phyloP scores from a whole-genome alignment of 345 rosid genomes.

The Geranium rotundifolium region DNA sequence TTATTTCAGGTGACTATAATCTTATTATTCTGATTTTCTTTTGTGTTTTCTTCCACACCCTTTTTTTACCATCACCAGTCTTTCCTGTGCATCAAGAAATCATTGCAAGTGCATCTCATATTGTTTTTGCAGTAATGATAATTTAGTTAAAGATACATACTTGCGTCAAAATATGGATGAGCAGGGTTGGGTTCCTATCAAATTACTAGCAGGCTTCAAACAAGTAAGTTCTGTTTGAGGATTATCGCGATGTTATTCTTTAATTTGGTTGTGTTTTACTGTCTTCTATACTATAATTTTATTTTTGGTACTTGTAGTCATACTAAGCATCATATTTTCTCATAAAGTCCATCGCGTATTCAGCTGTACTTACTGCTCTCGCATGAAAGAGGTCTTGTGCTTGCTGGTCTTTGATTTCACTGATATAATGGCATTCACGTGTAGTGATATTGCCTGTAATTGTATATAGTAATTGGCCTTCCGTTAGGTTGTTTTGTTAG shows the following conservation, averaged over 20 bases:
- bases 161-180: conserved; percentile 82
- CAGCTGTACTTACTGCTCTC: no score
- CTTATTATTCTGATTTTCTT: neutral
- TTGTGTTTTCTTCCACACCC: neutral
- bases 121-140: conserved; percentile 58
- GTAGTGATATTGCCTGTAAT: no score
- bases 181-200: conserved; percentile 71
- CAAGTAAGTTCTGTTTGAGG: conserved; percentile 37
- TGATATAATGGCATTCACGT: no score
- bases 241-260: neutral
- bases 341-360: no score
- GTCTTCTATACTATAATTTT: neutral
- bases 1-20: conserved; percentile 36
- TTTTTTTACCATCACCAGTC: neutral
- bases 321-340: neutral
- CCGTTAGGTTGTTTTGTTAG: neutral
- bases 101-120: conserved; percentile 10
- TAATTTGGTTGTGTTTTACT: neutral
- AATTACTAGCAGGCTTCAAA: conserved; percentile 64
- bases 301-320: neutral
- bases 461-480: neutral
- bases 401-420: neutral
- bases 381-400: neutral
- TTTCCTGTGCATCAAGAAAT: conserved; percentile 7
- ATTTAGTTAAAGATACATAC: conserved; percentile 62